A percentile compares a stretch with the other conserved stretches of the same genome.
Evolutionary conservation across 2,329 filamentous ascomycete species (phyloP).

Genomic region (Alternaria postmessia): DNA sequence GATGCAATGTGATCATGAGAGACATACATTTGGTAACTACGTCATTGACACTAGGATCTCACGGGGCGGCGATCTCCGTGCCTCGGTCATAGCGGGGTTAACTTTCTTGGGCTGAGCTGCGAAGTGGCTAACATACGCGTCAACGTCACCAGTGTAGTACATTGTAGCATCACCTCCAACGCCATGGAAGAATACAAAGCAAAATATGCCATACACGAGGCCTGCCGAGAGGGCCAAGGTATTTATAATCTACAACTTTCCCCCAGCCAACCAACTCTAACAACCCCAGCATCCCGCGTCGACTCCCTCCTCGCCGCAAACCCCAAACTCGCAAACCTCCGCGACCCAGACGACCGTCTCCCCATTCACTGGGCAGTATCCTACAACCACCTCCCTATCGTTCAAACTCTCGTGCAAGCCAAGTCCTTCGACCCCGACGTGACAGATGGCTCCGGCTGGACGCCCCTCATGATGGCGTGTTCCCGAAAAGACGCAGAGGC

Average conservation of each 20-base stretch:
- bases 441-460: constrained; percentile 83
- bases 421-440: constrained; percentile 85
- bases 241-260: constrained; percentile 39
- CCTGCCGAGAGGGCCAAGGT: constrained; percentile 86
- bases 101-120: constrained; percentile 1
- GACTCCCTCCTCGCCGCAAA: constrained; percentile 82
- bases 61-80: constrained; percentile 4
- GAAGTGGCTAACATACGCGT: neutral
- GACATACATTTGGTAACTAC: neutral
- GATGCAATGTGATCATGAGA: neutral
- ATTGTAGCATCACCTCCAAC: neutral
- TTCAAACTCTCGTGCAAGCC: constrained; percentile 72
- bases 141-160: neutral
- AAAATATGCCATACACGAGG: constrained; percentile 86
- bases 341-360: constrained; percentile 86
- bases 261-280: constrained; percentile 68
- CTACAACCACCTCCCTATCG: constrained; percentile 79
- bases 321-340: constrained; percentile 75
- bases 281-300: constrained; percentile 67
- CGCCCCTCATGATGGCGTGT: constrained; percentile 81
- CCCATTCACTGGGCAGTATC: constrained; percentile 95
- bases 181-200: constrained; percentile 51
- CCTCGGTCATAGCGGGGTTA: constrained; percentile 13
- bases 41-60: neutral
- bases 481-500: constrained; percentile 76